A percentile compares a stretch with the other conserved stretches of the same genome.
These are phyloP conservation scores for Fusarium coffeatum DNA, from an alignment of 2,329 filamentous ascomycete genomes.

Conservation along the genomic window DNA sequence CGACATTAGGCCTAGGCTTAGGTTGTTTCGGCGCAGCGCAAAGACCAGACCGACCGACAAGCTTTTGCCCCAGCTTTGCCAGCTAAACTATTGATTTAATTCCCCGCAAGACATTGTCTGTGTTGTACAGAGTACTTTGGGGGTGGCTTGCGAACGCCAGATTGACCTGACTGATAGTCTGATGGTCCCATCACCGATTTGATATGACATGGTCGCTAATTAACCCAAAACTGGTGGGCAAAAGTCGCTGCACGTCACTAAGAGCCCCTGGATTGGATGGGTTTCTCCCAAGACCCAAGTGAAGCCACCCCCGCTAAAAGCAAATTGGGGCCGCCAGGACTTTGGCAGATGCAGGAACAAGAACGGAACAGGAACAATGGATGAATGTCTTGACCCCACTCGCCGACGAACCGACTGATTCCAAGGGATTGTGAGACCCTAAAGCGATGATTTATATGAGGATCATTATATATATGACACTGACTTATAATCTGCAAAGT, in stretches of 20 bases:
- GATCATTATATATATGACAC: conserved; percentile 7
- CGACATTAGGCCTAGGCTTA: conserved; percentile 19
- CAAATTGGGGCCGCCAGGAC: conserved; percentile 32
- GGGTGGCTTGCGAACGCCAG: conserved; percentile 1
- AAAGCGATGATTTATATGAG: conserved; percentile 16
- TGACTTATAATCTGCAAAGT: background rate
- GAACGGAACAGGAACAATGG: background rate
- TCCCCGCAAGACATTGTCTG: conserved; percentile 24
- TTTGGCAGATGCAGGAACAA: conserved; percentile 49
- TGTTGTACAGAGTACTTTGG: background rate
- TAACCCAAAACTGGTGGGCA: conserved; percentile 11
- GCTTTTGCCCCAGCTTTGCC: conserved; percentile 37
- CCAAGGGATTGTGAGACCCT: conserved; percentile 10
- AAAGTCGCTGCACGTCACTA: conserved; percentile 23
- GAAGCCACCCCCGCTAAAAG: conserved; percentile 38
- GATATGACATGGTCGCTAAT: conserved; percentile 5
- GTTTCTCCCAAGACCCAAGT: conserved; percentile 16
- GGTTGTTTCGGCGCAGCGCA: conserved; percentile 28
- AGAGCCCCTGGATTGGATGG: conserved; percentile 14
- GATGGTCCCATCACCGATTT: background rate
- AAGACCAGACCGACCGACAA: conserved; percentile 33
- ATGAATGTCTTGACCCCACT: conserved; percentile 45
- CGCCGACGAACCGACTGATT: conserved; percentile 42
- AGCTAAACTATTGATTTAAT: conserved; percentile 6
- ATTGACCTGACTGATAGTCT: background rate